These are phyloP conservation scores for Moesziomyces sp. DNA, from an alignment of 1,284 basidiomycete species.

Conservation along the genomic window DNA sequence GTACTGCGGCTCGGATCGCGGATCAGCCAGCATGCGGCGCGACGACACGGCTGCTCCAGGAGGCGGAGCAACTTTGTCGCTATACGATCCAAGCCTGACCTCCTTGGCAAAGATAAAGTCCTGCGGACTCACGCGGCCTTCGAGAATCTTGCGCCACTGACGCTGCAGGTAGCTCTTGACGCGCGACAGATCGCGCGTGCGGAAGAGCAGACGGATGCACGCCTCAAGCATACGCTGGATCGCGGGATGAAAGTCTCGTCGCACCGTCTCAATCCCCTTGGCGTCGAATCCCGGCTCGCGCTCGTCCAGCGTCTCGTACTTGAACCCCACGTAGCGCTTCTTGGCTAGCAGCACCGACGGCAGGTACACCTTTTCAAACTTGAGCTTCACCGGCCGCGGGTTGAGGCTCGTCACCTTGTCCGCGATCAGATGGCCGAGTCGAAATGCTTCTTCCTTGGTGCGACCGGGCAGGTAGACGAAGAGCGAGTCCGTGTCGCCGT, in stretches of 20 bases:
- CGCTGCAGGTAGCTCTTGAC: conserved; percentile 88
- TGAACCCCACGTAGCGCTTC: conserved; percentile 96
- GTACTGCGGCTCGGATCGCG: conserved; percentile 85
- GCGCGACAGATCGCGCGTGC: conserved; percentile 84
- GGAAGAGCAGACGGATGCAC: conserved; percentile 76
- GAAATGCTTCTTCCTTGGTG: conserved; percentile 91
- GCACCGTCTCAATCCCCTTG: conserved; percentile 96
- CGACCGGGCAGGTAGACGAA: conserved; percentile 89
- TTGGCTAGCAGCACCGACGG: conserved; percentile 94
- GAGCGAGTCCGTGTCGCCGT: conserved; percentile 97
- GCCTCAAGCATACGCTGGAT: conserved; percentile 65
- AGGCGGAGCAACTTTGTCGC: conserved; percentile 84
- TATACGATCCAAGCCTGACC: conserved; percentile 79
- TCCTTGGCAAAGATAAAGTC: conserved; percentile 96
- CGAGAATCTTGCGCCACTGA: conserved; percentile 86
- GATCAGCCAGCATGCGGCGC: conserved; percentile 79
- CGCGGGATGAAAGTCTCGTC: conserved; percentile 75
- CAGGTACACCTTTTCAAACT: conserved; percentile 98
- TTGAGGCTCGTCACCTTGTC: conserved; percentile 86
- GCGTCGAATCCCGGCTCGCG: conserved; percentile 86
- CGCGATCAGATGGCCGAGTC: conserved; percentile 90
- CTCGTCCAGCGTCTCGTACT: conserved; percentile 86
- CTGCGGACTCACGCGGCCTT: conserved; percentile 81
- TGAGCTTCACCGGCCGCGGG: conserved; percentile 90
- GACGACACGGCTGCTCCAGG: conserved; percentile 90